phyloP scores from a whole-genome alignment of 768 basidiomycete genomes.

The Tephrocybe sp. region DNA sequence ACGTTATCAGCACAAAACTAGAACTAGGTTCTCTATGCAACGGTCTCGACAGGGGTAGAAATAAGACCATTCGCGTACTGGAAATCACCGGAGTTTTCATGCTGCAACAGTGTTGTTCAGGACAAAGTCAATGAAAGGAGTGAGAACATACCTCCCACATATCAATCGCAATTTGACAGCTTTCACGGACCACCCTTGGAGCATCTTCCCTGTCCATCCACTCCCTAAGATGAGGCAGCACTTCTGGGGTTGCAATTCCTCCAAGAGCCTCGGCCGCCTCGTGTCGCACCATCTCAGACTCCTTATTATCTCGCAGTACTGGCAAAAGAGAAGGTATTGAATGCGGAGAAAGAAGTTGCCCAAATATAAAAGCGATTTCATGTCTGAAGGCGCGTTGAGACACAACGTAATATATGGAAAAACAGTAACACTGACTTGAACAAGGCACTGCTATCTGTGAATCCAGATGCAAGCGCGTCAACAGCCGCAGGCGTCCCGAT shows the following conservation, averaged over 20 bases:
- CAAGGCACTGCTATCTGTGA: constrained; percentile 83
- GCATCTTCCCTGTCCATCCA: constrained; percentile 80
- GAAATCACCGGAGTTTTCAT: constrained; percentile 80
- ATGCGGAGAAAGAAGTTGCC: constrained; percentile 87
- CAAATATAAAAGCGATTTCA: constrained; percentile 98
- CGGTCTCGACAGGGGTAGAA: constrained; percentile 7
- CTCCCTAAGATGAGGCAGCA: constrained; percentile 81
- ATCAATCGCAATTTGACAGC: constrained; percentile 94
- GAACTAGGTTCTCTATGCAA: too few relatives aligned
- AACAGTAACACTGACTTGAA: constrained; percentile 71
- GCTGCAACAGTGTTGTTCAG: constrained; percentile 37
- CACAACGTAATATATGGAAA: neutral
- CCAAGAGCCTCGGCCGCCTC: constrained; percentile 98
- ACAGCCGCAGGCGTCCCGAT: constrained; percentile 86
- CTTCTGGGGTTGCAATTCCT: constrained; percentile 94
- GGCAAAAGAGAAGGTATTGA: constrained; percentile 83
- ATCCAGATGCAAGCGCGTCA: constrained; percentile 88
- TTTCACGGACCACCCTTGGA: constrained; percentile 90
- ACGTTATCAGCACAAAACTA: too few relatives aligned
- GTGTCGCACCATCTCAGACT: constrained; percentile 97
- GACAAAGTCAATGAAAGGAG: neutral
- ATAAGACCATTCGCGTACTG: constrained; percentile 64
- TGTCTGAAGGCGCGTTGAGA: constrained; percentile 57
- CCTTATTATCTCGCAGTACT: constrained; percentile 69
- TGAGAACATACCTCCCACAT: constrained; percentile 83